Evolutionary conservation across 2,329 filamentous ascomycete species (phyloP).

Genomic region (Cladophialophora chaetospira): DNA sequence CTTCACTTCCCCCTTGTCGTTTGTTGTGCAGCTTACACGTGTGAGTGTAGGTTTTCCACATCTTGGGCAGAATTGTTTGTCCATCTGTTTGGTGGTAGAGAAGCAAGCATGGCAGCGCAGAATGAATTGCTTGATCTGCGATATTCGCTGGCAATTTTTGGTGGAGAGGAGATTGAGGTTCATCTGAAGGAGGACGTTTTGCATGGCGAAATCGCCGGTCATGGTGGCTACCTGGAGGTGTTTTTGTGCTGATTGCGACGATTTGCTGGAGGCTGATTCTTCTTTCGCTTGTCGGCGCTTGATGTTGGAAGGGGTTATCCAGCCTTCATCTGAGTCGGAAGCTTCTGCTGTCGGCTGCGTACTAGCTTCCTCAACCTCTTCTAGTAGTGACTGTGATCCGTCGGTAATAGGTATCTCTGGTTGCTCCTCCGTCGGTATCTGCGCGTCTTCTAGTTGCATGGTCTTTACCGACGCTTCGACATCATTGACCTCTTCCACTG

Average conservation of each 20-base stretch:
- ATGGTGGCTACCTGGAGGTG: constrained; percentile 86
- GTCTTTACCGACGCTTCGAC: constrained; percentile 11
- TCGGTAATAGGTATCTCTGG: neutral
- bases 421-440: neutral
- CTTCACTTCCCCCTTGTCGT: constrained; percentile 75
- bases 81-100: constrained; percentile 77
- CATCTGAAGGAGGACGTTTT: constrained; percentile 92
- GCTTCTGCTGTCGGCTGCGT: constrained; percentile 35
- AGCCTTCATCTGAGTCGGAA: constrained; percentile 64
- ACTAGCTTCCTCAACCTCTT: constrained; percentile 24
- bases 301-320: constrained; percentile 94
- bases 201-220: constrained; percentile 96
- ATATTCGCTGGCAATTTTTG: constrained; percentile 72
- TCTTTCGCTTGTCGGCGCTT: constrained; percentile 78
- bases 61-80: constrained; percentile 85
- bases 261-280: constrained; percentile 50
- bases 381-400: constrained; percentile 31
- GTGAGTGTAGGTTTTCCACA: constrained; percentile 88
- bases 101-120: constrained; percentile 95
- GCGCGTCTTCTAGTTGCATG: constrained; percentile 9
- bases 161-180: constrained; percentile 87
- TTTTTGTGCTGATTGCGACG: constrained; percentile 55
- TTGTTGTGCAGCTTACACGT: constrained; percentile 81
- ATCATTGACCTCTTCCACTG: neutral
- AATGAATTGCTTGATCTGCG: constrained; percentile 82